A percentile compares a stretch with the other conserved stretches of the same genome.
Conservation (phyloP, 106 monocot species). For the Alisma plantagoaquatica region DNA sequence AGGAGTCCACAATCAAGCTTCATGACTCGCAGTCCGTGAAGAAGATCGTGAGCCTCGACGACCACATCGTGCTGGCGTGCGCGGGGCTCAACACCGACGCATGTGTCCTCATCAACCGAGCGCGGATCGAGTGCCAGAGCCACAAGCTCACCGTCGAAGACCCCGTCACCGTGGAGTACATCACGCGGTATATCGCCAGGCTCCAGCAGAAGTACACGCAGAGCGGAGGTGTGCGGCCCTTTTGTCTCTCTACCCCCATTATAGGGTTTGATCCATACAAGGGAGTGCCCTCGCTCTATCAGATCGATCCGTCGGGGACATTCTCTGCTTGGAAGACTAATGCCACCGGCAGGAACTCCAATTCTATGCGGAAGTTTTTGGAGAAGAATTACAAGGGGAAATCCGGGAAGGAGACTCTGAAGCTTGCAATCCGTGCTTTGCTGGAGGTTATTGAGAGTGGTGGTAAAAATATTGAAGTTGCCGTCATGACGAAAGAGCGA, state of each 20-base stretch:
- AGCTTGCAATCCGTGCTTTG: constrained; percentile 67
- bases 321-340: constrained; percentile 98
- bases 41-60: constrained; percentile 79
- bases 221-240: constrained; percentile 89
- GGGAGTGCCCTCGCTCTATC: constrained; percentile 55
- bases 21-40: constrained; percentile 79
- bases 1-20: constrained; percentile 75
- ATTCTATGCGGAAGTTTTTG: constrained; percentile 84
- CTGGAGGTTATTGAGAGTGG: constrained; percentile 98
- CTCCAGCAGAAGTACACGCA: constrained; percentile 99
- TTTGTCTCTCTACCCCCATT: constrained; percentile 82
- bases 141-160: constrained; percentile 85
- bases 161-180: constrained; percentile 90
- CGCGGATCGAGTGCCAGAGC: constrained; percentile 93
- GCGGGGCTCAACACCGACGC: constrained; percentile 91
- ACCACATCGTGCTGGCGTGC: constrained; percentile 74
- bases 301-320: constrained; percentile 92
- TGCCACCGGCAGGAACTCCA: constrained; percentile 91
- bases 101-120: constrained; percentile 75
- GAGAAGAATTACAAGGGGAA: constrained; percentile 96
- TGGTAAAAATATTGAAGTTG: constrained; percentile 94
- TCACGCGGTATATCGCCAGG: constrained; percentile 84
- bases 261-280: constrained; percentile 88
- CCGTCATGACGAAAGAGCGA: constrained; percentile 78
- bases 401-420: constrained; percentile 77